Percentiles rank a stretch among this genome's conserved stretches.
phyloP scores from a whole-genome alignment of 1,284 basidiomycete genomes.

The Stereum hirsutum region DNA sequence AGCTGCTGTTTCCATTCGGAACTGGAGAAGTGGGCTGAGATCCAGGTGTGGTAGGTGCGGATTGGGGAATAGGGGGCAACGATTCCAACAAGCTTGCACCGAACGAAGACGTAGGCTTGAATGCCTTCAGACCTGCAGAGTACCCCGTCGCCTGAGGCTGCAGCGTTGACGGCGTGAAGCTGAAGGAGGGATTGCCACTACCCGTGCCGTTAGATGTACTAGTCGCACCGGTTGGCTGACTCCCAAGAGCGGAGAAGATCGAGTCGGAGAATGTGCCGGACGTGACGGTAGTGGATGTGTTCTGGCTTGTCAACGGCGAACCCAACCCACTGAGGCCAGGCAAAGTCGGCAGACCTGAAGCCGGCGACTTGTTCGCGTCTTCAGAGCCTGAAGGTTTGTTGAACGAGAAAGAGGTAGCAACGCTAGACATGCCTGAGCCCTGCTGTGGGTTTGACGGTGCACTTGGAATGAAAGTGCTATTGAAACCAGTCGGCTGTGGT shows the following conservation, averaged over 20 bases:
- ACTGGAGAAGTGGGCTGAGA: conserved; percentile 17
- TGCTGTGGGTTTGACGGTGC: conserved; percentile 6
- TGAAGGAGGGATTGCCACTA: conserved; percentile 17
- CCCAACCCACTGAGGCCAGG: conserved; percentile 13
- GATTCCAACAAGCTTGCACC: conserved; percentile 75
- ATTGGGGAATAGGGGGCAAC: conserved; percentile 63
- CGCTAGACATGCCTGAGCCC: conserved; percentile 45
- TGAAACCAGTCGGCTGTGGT: conserved; percentile 3
- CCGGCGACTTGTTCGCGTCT: conserved; percentile 19
- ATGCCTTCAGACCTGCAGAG: conserved; percentile 74
- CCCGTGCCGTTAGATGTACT: not conserved
- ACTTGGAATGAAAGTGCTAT: not conserved
- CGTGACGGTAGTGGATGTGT: conserved; percentile 30
- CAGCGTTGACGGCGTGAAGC: conserved; percentile 27
- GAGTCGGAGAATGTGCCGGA: conserved; percentile 39
- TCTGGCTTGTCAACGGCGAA: conserved; percentile 23
- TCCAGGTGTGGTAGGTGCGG: conserved; percentile 39
- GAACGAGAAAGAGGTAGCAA: conserved; percentile 70
- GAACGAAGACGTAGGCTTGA: conserved; percentile 88
- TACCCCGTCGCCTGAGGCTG: conserved; percentile 80
- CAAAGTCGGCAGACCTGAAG: conserved; percentile 3
- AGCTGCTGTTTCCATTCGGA: conserved; percentile 10
- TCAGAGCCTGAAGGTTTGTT: conserved; percentile 23
- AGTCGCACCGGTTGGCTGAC: conserved; percentile 40
- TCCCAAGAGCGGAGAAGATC: conserved; percentile 38